Percentiles rank a stretch among this genome's conserved stretches.
These are phyloP conservation scores for Chimonanthus praecox DNA, from an alignment of 164 flowering plant genomes.

Conservation along the genomic window DNA sequence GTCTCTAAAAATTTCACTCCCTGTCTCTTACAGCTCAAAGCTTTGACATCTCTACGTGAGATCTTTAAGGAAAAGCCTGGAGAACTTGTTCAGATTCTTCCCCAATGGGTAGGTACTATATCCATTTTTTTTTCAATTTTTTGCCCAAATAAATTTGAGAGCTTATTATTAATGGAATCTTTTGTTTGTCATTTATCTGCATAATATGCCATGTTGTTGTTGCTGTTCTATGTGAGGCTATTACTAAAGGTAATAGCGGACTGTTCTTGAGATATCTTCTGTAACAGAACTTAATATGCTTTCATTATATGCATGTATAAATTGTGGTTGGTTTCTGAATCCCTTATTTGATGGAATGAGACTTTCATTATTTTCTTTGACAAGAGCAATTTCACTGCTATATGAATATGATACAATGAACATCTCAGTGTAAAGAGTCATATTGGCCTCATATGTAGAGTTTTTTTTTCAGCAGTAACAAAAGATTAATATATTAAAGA, in stretches of 20 bases:
- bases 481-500: no score
- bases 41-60: constrained; percentile 58
- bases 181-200: not conserved
- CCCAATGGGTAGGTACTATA: constrained; percentile 72
- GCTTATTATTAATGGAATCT: no score
- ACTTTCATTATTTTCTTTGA: no score
- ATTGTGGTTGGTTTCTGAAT: no score
- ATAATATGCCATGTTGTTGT: not conserved
- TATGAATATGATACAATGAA: no score
- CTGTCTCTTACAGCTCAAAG: constrained; percentile 65
- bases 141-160: not conserved
- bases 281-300: not conserved
- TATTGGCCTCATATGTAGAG: no score
- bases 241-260: not conserved
- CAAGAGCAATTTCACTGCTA: no score
- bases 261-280: not conserved
- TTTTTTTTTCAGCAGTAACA: no score
- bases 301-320: not conserved
- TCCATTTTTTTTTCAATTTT: not conserved
- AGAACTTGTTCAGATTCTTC: constrained; percentile 58
- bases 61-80: constrained; percentile 60
- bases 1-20: no score
- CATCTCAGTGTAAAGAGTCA: no score
- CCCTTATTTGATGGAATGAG: no score
- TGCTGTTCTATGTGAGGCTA: not conserved